Percentiles rank a stretch among this genome's conserved stretches.
Evolutionary conservation across 257 asterid species (phyloP).

Genomic region (Fraxinus anomala): DNA sequence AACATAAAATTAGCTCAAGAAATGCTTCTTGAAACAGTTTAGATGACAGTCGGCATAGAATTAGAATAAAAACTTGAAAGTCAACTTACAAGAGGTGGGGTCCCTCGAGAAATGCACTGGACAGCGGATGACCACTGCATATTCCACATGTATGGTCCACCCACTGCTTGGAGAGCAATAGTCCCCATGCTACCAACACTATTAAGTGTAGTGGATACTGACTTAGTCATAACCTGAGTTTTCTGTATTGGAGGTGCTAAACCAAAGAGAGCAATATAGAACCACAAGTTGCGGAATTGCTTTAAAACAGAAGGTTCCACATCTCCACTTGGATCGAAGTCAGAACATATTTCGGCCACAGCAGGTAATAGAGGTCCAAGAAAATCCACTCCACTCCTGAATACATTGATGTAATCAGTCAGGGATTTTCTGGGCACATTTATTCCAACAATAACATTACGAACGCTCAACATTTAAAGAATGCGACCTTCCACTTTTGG

Average conservation of each 20-base stretch:
- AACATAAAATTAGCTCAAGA: neutral
- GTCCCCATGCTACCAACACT: conserved; percentile 73
- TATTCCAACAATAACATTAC: conserved; percentile 25
- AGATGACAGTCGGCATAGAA: neutral
- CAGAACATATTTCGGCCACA: conserved; percentile 96
- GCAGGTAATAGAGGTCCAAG: conserved; percentile 99
- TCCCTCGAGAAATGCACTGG: conserved; percentile 94
- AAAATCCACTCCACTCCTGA: conserved; percentile 98
- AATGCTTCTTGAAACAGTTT: neutral
- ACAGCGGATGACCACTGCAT: conserved; percentile 86
- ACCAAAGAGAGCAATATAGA: conserved; percentile 98
- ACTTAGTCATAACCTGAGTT: conserved; percentile 49
- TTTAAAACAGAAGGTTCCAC: conserved; percentile 94
- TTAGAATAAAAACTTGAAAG: neutral
- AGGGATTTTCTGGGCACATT: conserved; percentile 27
- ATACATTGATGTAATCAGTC: conserved; percentile 30
- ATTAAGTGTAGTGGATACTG: conserved; percentile 75
- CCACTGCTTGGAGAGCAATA: conserved; percentile 85
- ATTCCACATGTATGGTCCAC: conserved; percentile 96
- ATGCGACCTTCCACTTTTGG: conserved; percentile 83
- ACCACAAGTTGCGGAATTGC: conserved; percentile 96
- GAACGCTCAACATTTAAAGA: conserved; percentile 29
- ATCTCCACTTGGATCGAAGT: conserved; percentile 83
- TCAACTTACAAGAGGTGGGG: conserved; percentile 94
- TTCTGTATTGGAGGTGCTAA: conserved; percentile 94